Base-by-base conservation (phyloP, 2,329 filamentous ascomycete genomes). In the Nannizziopsis arthrosporioides region DNA sequence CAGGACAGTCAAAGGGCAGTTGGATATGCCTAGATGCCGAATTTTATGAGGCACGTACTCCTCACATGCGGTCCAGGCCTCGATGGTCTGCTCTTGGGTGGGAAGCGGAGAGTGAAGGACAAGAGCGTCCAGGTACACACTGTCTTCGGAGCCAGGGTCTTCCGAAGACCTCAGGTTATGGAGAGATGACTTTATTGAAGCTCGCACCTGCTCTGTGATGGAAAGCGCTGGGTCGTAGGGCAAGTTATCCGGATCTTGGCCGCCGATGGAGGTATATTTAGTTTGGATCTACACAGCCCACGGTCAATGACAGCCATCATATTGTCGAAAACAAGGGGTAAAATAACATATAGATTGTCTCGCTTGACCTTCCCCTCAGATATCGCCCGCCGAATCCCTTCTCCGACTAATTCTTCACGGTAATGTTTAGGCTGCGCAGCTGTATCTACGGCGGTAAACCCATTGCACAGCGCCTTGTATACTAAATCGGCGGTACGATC, bases 361-460 rank as follows among this genome's bases (percentile, higher is more conserved):
- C 80, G 70, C 42, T 59, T 72, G 41, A 84, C 67, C n/a, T 76
- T 63, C 1, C 77, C 77, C 30, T 80, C 74, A 5, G 64, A 56
- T 44, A 85, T 73, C 32, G 80, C 80, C 47, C 72, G 70, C 50
- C 76, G 71, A 42, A 92, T 71, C 2, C 81, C 85, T 19, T 76
- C 72, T 2, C 80, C 84, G 1, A 86, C 82, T 5, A 83, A 71
- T 47, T 75, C 68, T 63, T 93, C 86, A 54, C 80, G 75, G 63
- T 92, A 92, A 66, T 90, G 84, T 52, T 77, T 77, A 1, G 84
- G 84, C 63, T 88, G 84, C 12, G 82, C 83, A 8, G 85, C 85
- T 0, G 85, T 90, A 60, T 92, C 85, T 51, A 92, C 68, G 41
- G 72, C 83, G 30, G 79, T 74, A 57, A 90, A 92, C 4, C 85